phyloP scores from a whole-genome alignment of 306 rosid genomes.

The Sophora flavescens region DNA sequence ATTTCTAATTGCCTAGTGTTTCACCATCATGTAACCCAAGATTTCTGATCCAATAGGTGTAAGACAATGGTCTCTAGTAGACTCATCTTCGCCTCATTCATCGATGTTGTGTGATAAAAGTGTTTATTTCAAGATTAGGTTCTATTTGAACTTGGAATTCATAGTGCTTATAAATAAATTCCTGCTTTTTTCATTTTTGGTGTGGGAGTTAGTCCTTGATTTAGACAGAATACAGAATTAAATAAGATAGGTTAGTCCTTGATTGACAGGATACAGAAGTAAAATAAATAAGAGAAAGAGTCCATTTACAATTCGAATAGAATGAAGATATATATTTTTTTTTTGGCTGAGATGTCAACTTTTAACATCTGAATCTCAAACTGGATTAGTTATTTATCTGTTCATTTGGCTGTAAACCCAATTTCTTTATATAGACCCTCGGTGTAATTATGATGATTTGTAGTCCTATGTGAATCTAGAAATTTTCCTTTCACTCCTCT shows the following conservation, averaged over 20 bases:
- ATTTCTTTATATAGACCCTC: too few relatives aligned
- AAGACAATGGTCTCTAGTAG: background rate
- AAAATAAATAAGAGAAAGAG: background rate
- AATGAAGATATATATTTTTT: background rate
- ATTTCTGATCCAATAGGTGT: background rate
- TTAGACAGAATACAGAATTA: background rate
- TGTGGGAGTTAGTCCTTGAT: constrained; percentile 5
- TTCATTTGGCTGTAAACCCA: background rate
- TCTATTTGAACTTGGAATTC: constrained; percentile 16
- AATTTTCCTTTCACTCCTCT: too few relatives aligned
- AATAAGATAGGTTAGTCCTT: background rate
- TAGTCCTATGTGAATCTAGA: constrained; percentile 14
- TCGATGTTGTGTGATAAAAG: background rate
- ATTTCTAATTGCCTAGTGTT: background rate
- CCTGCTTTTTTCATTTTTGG: background rate
- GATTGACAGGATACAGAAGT: background rate
- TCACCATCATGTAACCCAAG: background rate
- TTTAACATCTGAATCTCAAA: constrained; percentile 12
- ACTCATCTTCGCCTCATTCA: constrained; percentile 15
- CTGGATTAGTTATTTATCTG: background rate
- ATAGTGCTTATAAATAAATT: background rate
- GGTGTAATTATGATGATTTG: background rate
- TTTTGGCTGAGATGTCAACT: background rate
- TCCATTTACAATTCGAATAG: background rate
- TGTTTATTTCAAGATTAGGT: background rate